Conservation (phyloP, 169 alveolate species). For the Perkinsus olseni region DNA sequence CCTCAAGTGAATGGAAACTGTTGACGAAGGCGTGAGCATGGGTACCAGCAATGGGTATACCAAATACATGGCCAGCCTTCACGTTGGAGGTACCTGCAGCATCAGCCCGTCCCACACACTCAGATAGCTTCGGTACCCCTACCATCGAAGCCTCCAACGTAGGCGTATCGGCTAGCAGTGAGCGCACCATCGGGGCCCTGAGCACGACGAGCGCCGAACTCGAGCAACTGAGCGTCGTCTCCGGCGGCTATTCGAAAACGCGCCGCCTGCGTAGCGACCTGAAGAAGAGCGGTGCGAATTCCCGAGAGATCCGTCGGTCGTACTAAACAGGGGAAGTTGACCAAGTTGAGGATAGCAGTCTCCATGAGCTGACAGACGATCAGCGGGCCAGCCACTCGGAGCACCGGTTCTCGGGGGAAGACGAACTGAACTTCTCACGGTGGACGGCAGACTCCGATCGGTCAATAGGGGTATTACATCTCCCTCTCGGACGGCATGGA, state of each 20-base stretch:
- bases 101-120: slow-evolving; percentile 41
- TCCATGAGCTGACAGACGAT: slow-evolving; percentile 68
- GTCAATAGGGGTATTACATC: not conserved
- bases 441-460: not conserved
- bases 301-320: slow-evolving; percentile 49
- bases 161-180: slow-evolving; percentile 69
- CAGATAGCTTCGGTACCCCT: not conserved
- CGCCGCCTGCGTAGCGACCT: not conserved
- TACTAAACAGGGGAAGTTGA: slow-evolving; percentile 69
- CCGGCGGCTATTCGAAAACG: slow-evolving; percentile 59
- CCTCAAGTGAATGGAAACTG: slow-evolving; percentile 19
- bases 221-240: slow-evolving; percentile 26
- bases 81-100: slow-evolving; percentile 65
- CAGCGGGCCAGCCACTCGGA: slow-evolving; percentile 75
- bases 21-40: slow-evolving; percentile 73
- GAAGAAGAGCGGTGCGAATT: slow-evolving; percentile 17
- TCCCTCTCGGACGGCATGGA: slow-evolving; percentile 34
- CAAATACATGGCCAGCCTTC: slow-evolving; percentile 39
- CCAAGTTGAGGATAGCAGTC: slow-evolving; percentile 65
- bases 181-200: slow-evolving; percentile 86
- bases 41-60: slow-evolving; percentile 56
- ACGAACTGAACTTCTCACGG: slow-evolving; percentile 47
- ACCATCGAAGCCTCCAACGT: slow-evolving; percentile 33
- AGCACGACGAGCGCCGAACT: slow-evolving; percentile 41
- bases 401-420: slow-evolving; percentile 69